Evolutionary conservation across 495 filamentous ascomycete species (phyloP).

Genomic region (Neurospora hispaniola): DNA sequence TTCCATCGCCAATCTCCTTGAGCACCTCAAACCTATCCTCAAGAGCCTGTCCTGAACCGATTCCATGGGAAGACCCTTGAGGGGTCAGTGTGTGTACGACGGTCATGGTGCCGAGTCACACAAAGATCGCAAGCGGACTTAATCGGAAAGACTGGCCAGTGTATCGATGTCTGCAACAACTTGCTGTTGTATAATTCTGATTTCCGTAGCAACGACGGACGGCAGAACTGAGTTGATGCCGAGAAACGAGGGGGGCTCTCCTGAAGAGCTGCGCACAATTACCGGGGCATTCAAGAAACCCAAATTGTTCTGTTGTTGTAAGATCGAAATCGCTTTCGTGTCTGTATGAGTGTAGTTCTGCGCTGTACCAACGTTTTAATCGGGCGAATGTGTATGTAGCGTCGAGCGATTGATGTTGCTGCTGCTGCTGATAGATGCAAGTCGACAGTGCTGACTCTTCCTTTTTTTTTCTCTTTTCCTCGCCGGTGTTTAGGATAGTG

Average conservation of each 20-base stretch:
- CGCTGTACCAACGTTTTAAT: neutral
- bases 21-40: slow-evolving; percentile 91
- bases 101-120: slow-evolving; percentile 44
- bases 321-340: neutral
- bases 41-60: slow-evolving; percentile 37
- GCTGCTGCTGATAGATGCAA: slow-evolving; percentile 4
- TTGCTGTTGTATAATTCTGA: neutral
- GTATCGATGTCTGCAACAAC: neutral
- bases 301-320: neutral
- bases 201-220: slow-evolving; percentile 7
- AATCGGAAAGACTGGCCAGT: neutral
- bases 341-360: neutral
- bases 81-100: slow-evolving; percentile 54
- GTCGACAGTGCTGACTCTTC: neutral
- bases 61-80: slow-evolving; percentile 40
- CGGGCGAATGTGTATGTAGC: slow-evolving; percentile 3
- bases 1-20: slow-evolving; percentile 98
- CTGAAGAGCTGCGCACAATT: slow-evolving; percentile 22
- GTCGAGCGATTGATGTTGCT: slow-evolving; percentile 7
- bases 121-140: neutral
- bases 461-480: neutral
- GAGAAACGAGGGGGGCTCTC: slow-evolving; percentile 15
- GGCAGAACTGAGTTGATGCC: slow-evolving; percentile 2
- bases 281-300: slow-evolving; percentile 25
- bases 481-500: neutral